Base-by-base conservation (phyloP, 805 yeast genomes). In the Starmerella ratchasimensis region DNA sequence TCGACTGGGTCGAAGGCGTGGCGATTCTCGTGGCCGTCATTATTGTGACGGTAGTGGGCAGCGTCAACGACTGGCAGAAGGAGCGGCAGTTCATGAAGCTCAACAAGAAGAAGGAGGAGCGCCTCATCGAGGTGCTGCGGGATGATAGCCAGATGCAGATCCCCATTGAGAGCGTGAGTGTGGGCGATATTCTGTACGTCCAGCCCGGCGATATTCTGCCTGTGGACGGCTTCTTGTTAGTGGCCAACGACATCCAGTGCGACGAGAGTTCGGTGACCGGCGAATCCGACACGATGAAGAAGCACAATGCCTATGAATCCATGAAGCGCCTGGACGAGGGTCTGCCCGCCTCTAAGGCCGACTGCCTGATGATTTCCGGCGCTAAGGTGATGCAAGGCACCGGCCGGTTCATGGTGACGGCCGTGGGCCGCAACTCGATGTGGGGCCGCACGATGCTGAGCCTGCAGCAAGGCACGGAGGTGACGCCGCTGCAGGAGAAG, bases 1-100 rank as follows among this genome's bases (percentile, higher is more conserved):
- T 90, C 23, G 94, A 88, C 52, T 90, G 97, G 96, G 94, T 93
- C 33, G 99, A 90, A 64, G 99, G 99, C 49, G 94, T 86, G 27
- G 99, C 98, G 28, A 90, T 90, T 54, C 71, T 90, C 49, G 79
- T 79, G 3, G 99, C 99, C 16, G 80, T 90, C 18, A 52, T 73
- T 4, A 88, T 90, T 42, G 97, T 90, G 24, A 94, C 88, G 4
- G 47, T 82, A 2, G 98, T 93, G 11, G 94, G 96, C 34, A 90
- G 95, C 2, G 78, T 72, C n/a, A 90, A 90, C 58, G 98, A 90
- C 60, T 90, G 80, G 64, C 95, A 90, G 56, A 93, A 93, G 57
- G 98, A 90, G 57, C 64, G 83, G 13, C 98, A 90, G 56, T 90
- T 90, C 59, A 80, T 81, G 35, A 77, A 75, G 48, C 69, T 90